phyloP scores from a whole-genome alignment of 139 green algal genomes.

The Chlamydomonas sphaeroides region DNA sequence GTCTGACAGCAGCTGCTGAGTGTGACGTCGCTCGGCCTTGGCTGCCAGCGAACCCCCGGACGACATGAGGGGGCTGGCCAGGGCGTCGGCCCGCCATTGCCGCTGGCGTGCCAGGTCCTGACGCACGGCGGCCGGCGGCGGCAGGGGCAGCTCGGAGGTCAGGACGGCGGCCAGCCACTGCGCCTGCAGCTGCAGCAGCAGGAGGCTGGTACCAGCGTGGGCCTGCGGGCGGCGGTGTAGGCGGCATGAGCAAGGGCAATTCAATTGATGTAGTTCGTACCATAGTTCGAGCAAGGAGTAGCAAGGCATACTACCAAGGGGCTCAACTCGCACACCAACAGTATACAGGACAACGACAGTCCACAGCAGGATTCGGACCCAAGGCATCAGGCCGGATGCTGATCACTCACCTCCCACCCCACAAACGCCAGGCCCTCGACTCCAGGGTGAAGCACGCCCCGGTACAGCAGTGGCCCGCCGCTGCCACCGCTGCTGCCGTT shows the following conservation, averaged over 20 bases:
- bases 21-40: not conserved
- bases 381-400: too few relatives aligned
- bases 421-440: not conserved
- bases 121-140: not conserved
- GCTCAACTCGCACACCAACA: too few relatives aligned
- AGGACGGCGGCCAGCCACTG: slow-evolving; percentile 25
- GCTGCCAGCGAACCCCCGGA: slow-evolving; percentile 6
- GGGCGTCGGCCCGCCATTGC: not conserved
- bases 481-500: too few relatives aligned
- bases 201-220: not conserved
- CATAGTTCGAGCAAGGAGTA: too few relatives aligned
- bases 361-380: too few relatives aligned
- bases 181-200: slow-evolving; percentile 6
- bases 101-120: not conserved
- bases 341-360: too few relatives aligned
- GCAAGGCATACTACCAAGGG: too few relatives aligned
- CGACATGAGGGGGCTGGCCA: slow-evolving; percentile 8
- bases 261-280: too few relatives aligned
- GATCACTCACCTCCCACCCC: too few relatives aligned
- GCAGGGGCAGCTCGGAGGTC: not conserved
- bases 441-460: not conserved
- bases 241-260: too few relatives aligned
- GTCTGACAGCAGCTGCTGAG: slow-evolving; percentile 10
- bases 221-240: not conserved
- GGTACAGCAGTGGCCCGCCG: not conserved